Evolutionary conservation across 306 rosid species (phyloP).

Genomic region (Rosa persica): DNA sequence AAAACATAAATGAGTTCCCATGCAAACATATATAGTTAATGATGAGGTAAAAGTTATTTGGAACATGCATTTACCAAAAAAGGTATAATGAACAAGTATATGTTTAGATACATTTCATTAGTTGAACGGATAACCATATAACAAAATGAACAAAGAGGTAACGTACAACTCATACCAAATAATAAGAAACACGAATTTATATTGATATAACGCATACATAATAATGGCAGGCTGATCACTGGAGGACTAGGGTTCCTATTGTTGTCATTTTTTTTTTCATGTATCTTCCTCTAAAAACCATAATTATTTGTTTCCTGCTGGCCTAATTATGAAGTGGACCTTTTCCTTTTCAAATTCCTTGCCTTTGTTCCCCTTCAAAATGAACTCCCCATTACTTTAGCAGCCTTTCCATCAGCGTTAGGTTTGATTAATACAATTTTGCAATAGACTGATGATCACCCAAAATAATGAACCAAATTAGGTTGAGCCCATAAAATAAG

Average conservation of each 20-base stretch:
- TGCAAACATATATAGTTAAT: background rate
- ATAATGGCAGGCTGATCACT: background rate
- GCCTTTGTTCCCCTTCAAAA: constrained; percentile 28
- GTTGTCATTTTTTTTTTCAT: background rate
- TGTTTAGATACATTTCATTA: no score
- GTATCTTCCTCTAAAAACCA: background rate
- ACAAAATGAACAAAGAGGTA: no score
- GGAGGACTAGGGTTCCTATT: background rate
- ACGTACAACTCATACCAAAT: no score
- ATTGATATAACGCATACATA: background rate
- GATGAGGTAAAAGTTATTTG: background rate
- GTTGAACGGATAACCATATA: no score
- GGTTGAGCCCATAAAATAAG: background rate
- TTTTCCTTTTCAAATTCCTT: constrained; percentile 21
- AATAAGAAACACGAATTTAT: constrained; percentile 4
- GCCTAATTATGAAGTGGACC: constrained; percentile 21
- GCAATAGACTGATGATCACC: background rate
- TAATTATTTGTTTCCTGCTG: constrained; percentile 8
- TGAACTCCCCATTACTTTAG: constrained; percentile 21
- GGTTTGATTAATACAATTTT: constrained; percentile 7
- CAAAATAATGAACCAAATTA: background rate
- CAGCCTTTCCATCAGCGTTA: constrained; percentile 36
- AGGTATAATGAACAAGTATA: background rate
- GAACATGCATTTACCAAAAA: background rate
- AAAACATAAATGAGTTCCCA: background rate